These are phyloP conservation scores for Amylocystis lapponica DNA, from an alignment of 768 basidiomycete species.

Conservation along the genomic window DNA sequence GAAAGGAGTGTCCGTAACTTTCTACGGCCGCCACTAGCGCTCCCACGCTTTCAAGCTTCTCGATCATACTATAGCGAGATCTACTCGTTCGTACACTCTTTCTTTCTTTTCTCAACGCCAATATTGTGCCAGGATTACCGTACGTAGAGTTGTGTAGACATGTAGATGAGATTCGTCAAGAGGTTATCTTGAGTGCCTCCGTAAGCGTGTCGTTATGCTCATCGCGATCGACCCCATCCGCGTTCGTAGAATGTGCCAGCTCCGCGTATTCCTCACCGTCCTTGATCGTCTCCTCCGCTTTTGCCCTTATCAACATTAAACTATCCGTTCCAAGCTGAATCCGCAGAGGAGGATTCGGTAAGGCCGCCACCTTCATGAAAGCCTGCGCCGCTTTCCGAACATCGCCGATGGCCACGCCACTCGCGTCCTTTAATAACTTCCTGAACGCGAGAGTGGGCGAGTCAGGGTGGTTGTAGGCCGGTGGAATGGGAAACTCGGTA, in stretches of 20 bases:
- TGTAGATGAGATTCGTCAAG: too few relatives aligned
- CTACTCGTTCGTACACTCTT: too few relatives aligned
- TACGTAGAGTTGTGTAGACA: too few relatives aligned
- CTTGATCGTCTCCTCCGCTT: conserved; percentile 7
- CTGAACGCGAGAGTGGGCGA: conserved; percentile 4
- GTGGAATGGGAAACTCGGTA: conserved; percentile 2
- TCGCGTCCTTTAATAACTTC: too few relatives aligned
- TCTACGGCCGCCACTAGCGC: too few relatives aligned
- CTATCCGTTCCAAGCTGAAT: conserved; percentile 13
- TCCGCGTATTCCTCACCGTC: conserved; percentile 6
- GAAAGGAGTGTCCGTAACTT: too few relatives aligned
- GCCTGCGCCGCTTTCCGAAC: conserved; percentile 9
- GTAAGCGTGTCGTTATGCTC: conserved; percentile 4
- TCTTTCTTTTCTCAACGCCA: too few relatives aligned
- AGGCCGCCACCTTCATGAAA: conserved; percentile 7
- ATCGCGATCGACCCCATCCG: conserved; percentile 4
- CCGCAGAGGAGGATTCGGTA: conserved; percentile 7
- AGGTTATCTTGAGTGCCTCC: too few relatives aligned
- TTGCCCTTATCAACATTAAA: conserved; percentile 4
- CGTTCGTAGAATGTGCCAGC: not conserved
- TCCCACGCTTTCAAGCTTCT: too few relatives aligned
- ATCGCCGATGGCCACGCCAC: too few relatives aligned
- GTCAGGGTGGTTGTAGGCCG: conserved; percentile 6
- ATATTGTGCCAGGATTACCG: too few relatives aligned
- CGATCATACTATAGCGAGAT: too few relatives aligned